Conservation (phyloP, 768 basidiomycete species). For the Leccinum imitatum region DNA sequence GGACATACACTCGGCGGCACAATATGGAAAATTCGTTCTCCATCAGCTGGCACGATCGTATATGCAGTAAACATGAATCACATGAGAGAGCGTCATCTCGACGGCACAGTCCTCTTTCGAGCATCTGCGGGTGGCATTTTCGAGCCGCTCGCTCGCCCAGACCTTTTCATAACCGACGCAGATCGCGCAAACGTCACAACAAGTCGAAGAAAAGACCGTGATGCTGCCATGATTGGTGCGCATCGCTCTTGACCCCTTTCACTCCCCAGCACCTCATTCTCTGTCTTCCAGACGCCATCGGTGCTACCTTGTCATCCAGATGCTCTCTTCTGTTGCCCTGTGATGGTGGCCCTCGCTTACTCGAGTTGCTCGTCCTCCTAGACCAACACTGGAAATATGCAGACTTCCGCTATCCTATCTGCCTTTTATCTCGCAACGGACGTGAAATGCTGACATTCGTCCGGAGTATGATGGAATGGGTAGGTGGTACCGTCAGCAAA, state of each 20-base stretch:
- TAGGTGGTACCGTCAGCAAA: constrained; percentile 92
- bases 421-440: constrained; percentile 87
- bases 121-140: constrained; percentile 75
- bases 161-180: constrained; percentile 91
- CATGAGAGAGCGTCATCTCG: constrained; percentile 92
- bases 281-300: constrained; percentile 70
- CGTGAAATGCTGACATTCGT: constrained; percentile 94
- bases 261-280: neutral
- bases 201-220: constrained; percentile 86
- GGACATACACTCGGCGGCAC: constrained; percentile 96
- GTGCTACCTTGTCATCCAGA: constrained; percentile 75
- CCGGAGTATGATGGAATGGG: constrained; percentile 98
- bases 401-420: constrained; percentile 81
- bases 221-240: constrained; percentile 81
- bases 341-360: constrained; percentile 90
- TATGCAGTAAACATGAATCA: constrained; percentile 97
- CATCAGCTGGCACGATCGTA: constrained; percentile 91
- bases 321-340: constrained; percentile 88
- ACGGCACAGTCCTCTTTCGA: constrained; percentile 86
- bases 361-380: constrained; percentile 92
- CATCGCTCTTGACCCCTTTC: constrained; percentile 10
- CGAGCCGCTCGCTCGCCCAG: constrained; percentile 85
- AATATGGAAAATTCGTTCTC: constrained; percentile 98
- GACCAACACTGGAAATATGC: constrained; percentile 98
- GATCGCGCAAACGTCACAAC: constrained; percentile 81